Evolutionary conservation across 1,284 basidiomycete genomes (phyloP), one percentile per base, ranked within the genome.

Genomic region (Rhodotorula sp.): DNA sequence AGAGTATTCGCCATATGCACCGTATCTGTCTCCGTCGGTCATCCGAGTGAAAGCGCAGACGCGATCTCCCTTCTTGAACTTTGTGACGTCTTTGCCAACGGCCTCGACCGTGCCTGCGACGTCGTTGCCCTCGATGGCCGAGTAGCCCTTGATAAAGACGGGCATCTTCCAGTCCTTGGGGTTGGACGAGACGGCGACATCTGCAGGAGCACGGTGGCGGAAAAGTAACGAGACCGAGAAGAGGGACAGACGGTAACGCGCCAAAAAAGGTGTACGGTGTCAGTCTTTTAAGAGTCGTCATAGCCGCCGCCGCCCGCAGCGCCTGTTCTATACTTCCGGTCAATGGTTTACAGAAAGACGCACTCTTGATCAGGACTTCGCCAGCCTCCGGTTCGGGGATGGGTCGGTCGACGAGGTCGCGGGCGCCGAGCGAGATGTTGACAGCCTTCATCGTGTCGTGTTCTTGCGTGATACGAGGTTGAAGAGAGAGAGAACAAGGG

Each of bases 161-260:
- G 54, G 58, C 3, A 79, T 29, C 71, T 81, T 81, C 79, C 78
- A 81, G 65, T 82, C 81, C 58, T 81, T 81, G 0, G 82, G 82
- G 65, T 82, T 81, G 5, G 71, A 73, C 1, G 79, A 77, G 7
- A 82, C 80, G 2, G 76, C 79, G 46, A 81, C 79, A 59, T 81
- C 74, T 76, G 58, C 14, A 16, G 3, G 20, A 31, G 39, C 20
- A 23, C 49, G 49, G 49, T 23, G 49, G 49, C 18, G 49, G 48
- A 49, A 18, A 16, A 3, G 18, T 16, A 49, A 16, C 48, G 48
- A 34, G 34, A 34, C 34, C 34, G 8, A 6, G 34, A 8, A 34
- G 5, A 7, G 34, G 34, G 4, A 6, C 5, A 29, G 29, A 29
- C 29, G 29, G 3, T 29, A 3, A 2, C 2, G 29, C 2, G 29